Conservation (phyloP, 768 basidiomycete species). For the Boletus reticulatus region DNA sequence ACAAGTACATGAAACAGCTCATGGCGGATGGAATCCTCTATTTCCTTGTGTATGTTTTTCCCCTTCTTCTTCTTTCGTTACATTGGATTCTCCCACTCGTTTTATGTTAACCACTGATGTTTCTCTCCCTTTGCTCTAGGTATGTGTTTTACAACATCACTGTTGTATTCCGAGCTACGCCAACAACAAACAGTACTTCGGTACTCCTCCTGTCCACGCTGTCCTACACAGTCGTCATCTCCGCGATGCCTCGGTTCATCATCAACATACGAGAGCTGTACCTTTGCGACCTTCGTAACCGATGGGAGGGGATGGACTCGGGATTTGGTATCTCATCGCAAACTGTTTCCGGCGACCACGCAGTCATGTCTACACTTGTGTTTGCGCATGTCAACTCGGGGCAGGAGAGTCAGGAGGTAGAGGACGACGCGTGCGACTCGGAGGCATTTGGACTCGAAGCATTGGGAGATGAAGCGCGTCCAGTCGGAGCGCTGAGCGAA, state of each 20-base stretch:
- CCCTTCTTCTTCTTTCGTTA: background rate
- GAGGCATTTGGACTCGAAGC: background rate
- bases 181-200: too few relatives aligned
- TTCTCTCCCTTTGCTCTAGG: background rate
- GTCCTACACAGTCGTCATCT: background rate
- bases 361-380: background rate
- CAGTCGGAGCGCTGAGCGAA: background rate
- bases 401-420: background rate
- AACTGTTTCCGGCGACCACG: background rate
- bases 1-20: background rate
- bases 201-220: background rate
- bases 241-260: background rate
- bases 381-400: background rate
- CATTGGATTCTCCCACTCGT: background rate
- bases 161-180: background rate
- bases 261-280: background rate
- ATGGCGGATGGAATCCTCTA: slow-evolving; percentile 5
- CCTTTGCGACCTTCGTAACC: background rate
- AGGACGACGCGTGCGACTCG: background rate
- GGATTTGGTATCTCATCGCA: background rate
- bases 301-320: background rate
- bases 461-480: background rate
- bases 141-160: background rate
- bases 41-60: slow-evolving; percentile 24
- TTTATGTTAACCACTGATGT: background rate